Percentiles rank a stretch among this genome's conserved stretches.
Evolutionary conservation across 148 eudicot species (phyloP).

Genomic region (Rhododendron vialii): DNA sequence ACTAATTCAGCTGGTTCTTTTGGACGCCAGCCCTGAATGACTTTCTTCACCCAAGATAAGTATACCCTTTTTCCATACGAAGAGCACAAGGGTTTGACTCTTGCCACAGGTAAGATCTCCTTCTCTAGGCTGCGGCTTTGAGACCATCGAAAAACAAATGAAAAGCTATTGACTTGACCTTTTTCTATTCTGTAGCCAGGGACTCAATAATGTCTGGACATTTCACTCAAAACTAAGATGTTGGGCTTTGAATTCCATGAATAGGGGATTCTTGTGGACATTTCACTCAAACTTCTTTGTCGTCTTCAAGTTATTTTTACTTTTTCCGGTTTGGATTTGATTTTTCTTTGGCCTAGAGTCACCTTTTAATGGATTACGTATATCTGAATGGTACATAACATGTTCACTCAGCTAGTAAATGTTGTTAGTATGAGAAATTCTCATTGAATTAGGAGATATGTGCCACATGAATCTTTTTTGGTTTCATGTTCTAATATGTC

Average conservation of each 20-base stretch:
- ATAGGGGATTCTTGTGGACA: background rate
- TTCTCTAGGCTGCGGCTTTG: background rate
- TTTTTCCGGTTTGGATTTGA: background rate
- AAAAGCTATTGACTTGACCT: background rate
- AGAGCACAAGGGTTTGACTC: background rate
- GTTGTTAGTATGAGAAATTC: background rate
- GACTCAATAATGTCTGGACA: background rate
- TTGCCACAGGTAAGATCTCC: background rate
- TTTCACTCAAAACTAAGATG: background rate
- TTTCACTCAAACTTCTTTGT: background rate
- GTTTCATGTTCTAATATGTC: background rate
- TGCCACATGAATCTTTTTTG: background rate
- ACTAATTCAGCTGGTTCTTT: background rate
- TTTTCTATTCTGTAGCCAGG: background rate
- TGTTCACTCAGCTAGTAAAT: background rate
- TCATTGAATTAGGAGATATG: background rate
- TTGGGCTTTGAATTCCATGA: background rate
- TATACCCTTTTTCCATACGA: background rate
- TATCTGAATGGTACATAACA: background rate
- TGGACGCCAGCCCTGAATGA: background rate
- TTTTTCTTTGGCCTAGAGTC: background rate
- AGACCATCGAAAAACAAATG: background rate
- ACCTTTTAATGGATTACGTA: background rate
- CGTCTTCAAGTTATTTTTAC: background rate
- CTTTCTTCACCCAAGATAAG: background rate